A percentile compares a stretch with the other conserved stretches of the same genome.
These are phyloP conservation scores for Xylariales sp. DNA, from an alignment of 2,329 filamentous ascomycete species.

Conservation along the genomic window DNA sequence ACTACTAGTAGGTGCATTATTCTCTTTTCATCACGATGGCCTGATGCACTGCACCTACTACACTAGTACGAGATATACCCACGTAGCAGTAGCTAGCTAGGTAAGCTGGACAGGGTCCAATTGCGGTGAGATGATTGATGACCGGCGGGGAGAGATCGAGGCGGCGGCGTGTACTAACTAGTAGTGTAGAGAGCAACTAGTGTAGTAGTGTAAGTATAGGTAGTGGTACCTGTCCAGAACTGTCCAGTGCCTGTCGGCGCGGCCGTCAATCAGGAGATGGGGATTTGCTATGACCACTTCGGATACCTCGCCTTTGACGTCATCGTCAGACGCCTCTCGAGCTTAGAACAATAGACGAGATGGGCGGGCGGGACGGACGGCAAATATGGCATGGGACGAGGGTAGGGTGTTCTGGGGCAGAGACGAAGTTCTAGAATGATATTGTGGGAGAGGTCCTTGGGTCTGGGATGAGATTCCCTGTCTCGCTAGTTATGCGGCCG, in stretches of 20 bases:
- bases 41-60: conserved; percentile 14
- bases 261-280: conserved; percentile 32
- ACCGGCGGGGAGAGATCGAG: not conserved
- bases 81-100: conserved; percentile 7
- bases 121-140: conserved; percentile 28
- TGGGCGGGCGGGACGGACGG: conserved; percentile 30
- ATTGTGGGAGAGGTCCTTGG: conserved; percentile 32
- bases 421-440: conserved; percentile 36
- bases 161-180: too few species aligned
- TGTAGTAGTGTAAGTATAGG: not conserved
- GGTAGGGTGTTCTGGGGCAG: conserved; percentile 21
- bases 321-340: conserved; percentile 25
- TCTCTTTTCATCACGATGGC: conserved; percentile 18
- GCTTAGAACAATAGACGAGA: conserved; percentile 25
- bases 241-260: conserved; percentile 19
- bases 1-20: not conserved
- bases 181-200: too few species aligned
- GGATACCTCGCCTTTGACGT: conserved; percentile 30
- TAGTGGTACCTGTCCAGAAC: too few species aligned
- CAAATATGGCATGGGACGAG: conserved; percentile 30
- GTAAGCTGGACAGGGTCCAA: conserved; percentile 25
- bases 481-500: conserved; percentile 32
- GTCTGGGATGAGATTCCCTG: conserved; percentile 34
- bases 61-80: conserved; percentile 1
- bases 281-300: conserved; percentile 13